phyloP scores from a whole-genome alignment of 1,139 yeast species.

The Candida tropicalis region DNA sequence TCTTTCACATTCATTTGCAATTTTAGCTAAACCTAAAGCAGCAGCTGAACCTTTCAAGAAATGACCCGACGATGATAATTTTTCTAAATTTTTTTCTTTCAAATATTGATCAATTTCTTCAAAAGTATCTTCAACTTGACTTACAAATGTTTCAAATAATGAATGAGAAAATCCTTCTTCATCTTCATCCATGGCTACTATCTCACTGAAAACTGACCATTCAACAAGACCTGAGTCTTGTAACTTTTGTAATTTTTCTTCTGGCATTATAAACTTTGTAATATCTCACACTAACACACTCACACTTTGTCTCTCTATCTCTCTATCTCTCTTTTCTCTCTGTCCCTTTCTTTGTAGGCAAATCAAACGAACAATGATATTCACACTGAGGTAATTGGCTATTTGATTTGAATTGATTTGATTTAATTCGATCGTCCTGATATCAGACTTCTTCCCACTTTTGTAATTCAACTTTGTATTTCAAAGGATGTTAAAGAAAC shows the following conservation, averaged over 20 bases:
- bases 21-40: constrained; percentile 80
- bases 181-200: constrained; percentile 90
- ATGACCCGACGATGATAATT: constrained; percentile 81
- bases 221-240: constrained; percentile 70
- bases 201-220: constrained; percentile 86
- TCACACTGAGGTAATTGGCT: background rate
- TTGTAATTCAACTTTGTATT: background rate
- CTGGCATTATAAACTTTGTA: constrained; percentile 23
- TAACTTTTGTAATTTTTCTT: constrained; percentile 37
- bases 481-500: too few species aligned
- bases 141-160: constrained; percentile 80
- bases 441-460: background rate
- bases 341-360: too few species aligned
- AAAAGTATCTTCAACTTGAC: constrained; percentile 85
- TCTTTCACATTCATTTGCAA: constrained; percentile 86
- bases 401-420: too few species aligned
- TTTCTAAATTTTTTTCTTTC: constrained; percentile 48
- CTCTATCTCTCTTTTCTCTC: too few species aligned
- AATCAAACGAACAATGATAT: too few species aligned
- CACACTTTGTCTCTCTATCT: too few species aligned
- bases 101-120: constrained; percentile 66
- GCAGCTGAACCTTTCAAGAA: constrained; percentile 96
- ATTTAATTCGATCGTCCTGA: too few species aligned
- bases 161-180: constrained; percentile 85
- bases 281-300: background rate